Evolutionary conservation across 495 filamentous ascomycete species (phyloP).

Genomic region (Penicillium bovifimosum): DNA sequence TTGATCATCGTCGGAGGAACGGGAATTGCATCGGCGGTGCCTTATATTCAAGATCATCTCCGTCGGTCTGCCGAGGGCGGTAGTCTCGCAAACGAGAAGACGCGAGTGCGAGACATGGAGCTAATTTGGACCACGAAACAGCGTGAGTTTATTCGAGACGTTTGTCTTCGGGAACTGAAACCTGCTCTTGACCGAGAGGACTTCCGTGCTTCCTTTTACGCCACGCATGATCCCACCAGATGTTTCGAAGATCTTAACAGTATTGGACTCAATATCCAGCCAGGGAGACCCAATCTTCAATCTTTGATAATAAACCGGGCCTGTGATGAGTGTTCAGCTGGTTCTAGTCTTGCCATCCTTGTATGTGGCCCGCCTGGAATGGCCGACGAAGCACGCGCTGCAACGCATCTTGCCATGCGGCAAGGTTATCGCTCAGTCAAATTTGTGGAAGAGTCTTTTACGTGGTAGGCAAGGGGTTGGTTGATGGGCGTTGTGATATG

Average conservation of each 20-base stretch:
- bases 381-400: slow-evolving; percentile 44
- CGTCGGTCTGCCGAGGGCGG: slow-evolving; percentile 9
- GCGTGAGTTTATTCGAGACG: slow-evolving; percentile 27
- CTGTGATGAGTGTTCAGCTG: slow-evolving; percentile 20
- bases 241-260: neutral
- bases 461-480: slow-evolving; percentile 22
- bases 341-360: slow-evolving; percentile 34
- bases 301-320: slow-evolving; percentile 30
- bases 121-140: slow-evolving; percentile 42
- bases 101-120: slow-evolving; percentile 24
- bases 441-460: slow-evolving; percentile 44
- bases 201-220: slow-evolving; percentile 35
- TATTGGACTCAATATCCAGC: slow-evolving; percentile 19
- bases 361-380: slow-evolving; percentile 47
- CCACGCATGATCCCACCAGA: slow-evolving; percentile 12
- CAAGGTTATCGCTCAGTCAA: slow-evolving; percentile 29
- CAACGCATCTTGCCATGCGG: slow-evolving; percentile 32
- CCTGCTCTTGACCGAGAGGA: slow-evolving; percentile 27
- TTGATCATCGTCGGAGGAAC: slow-evolving; percentile 57
- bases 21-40: slow-evolving; percentile 51
- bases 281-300: slow-evolving; percentile 29
- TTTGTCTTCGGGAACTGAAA: slow-evolving; percentile 27
- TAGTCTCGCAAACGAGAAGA: slow-evolving; percentile 8
- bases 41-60: slow-evolving; percentile 45
- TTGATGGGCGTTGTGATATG: neutral